These are phyloP conservation scores for Pseudoturritis turrita DNA, from an alignment of 345 rosid genomes.

Conservation along the genomic window DNA sequence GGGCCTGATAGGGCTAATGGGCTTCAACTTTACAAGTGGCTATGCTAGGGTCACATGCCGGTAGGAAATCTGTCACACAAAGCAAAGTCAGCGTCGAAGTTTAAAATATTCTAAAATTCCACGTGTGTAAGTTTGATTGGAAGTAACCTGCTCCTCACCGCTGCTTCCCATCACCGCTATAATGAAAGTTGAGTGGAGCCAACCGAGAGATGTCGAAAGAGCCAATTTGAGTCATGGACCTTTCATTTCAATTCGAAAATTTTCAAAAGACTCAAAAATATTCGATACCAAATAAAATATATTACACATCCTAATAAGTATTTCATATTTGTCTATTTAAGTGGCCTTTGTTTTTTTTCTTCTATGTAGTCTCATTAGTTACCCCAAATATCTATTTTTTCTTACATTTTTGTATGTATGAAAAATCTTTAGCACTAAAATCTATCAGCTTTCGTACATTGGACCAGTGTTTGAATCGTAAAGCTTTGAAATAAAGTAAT, in stretches of 20 bases:
- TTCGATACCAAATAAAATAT: neutral
- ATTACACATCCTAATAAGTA: no score
- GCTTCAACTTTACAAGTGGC: neutral
- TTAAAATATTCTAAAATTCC: neutral
- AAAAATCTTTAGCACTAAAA: neutral
- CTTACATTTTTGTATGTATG: neutral
- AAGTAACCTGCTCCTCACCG: neutral
- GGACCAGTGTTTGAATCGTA: neutral
- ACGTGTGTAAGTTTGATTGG: neutral
- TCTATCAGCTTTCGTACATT: no score
- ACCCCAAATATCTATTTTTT: neutral
- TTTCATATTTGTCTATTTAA: neutral
- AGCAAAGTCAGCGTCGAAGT: neutral
- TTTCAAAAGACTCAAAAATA: neutral
- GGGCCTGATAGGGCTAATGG: neutral
- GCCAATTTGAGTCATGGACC: neutral
- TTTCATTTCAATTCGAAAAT: neutral
- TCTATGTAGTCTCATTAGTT: neutral
- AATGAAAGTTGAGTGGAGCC: constrained; percentile 15
- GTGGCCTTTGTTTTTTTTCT: neutral
- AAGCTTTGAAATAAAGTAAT: neutral
- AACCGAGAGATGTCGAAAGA: neutral
- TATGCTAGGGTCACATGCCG: neutral
- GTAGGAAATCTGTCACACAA: neutral
- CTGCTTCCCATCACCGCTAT: constrained; percentile 14